Conservation (phyloP, 768 basidiomycete species). For the Infundibulicybe gibba region DNA sequence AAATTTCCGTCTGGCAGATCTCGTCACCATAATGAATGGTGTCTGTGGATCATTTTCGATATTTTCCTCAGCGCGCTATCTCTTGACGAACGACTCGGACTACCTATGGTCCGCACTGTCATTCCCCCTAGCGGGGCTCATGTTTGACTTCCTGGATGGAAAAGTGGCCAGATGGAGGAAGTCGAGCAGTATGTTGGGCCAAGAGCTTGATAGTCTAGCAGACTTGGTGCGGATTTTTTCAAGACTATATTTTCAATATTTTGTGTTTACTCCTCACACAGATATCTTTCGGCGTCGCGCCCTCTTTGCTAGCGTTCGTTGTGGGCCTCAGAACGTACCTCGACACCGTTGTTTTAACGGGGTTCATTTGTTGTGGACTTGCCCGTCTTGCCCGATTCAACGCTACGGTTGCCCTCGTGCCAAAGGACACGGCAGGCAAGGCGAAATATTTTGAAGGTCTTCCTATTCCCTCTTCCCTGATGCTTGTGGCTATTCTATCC, state of each 20-base stretch:
- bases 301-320: constrained; percentile 87
- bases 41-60: constrained; percentile 96
- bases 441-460: constrained; percentile 96
- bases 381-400: constrained; percentile 98
- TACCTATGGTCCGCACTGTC: constrained; percentile 85
- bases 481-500: constrained; percentile 72
- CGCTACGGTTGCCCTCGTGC: constrained; percentile 92
- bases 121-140: constrained; percentile 88
- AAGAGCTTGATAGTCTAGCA: constrained; percentile 95
- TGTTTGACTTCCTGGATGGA: constrained; percentile 98
- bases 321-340: constrained; percentile 89
- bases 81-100: constrained; percentile 72
- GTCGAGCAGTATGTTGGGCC: constrained; percentile 92
- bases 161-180: constrained; percentile 98
- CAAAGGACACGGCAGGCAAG: constrained; percentile 85
- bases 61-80: constrained; percentile 89
- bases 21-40: constrained; percentile 98
- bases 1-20: constrained; percentile 96
- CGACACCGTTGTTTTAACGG: constrained; percentile 82
- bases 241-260: not conserved
- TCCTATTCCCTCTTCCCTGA: constrained; percentile 90
- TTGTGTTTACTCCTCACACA: constrained; percentile 23
- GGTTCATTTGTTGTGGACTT: constrained; percentile 94
- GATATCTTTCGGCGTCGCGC: constrained; percentile 98
- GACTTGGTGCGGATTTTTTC: constrained; percentile 67